Evolutionary conservation across 306 rosid genomes (phyloP).

Genomic region (Trichosanthes cucumerina): DNA sequence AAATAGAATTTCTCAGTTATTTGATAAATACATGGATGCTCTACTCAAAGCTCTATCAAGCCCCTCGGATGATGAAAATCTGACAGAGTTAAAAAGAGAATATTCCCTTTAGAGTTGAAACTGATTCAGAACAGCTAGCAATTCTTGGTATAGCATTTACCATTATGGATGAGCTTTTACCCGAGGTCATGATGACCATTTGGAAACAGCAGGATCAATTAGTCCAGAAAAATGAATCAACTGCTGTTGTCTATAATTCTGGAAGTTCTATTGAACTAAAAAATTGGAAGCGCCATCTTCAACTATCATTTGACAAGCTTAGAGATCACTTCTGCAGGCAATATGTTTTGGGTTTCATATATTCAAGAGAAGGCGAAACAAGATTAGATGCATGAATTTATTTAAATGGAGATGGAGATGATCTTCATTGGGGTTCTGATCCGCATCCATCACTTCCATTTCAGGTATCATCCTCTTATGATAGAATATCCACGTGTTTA

Average conservation of each 20-base stretch:
- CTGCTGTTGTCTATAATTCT: conserved; percentile 32
- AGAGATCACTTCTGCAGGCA: conserved; percentile 90
- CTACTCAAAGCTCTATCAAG: conserved; percentile 70
- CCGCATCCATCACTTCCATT: conserved; percentile 93
- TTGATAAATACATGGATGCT: conserved; percentile 85
- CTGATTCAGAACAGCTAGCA: conserved; percentile 92
- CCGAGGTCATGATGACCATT: conserved; percentile 53
- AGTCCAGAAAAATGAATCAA: conserved; percentile 32
- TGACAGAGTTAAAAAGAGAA: conserved; percentile 69
- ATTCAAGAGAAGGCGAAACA: conserved; percentile 92
- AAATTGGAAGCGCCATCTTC: conserved; percentile 93
- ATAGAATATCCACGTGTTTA: not conserved
- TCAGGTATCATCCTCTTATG: conserved; percentile 51
- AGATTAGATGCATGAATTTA: conserved; percentile 73
- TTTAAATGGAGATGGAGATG: conserved; percentile 49
- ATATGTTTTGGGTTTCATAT: conserved; percentile 83
- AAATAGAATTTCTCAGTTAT: conserved; percentile 54
- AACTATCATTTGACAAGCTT: conserved; percentile 88
- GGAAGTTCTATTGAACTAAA: conserved; percentile 55
- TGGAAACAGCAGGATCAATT: conserved; percentile 56
- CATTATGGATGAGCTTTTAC: conserved; percentile 75
- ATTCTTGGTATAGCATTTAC: conserved; percentile 81
- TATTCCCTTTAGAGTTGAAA: conserved; percentile 69
- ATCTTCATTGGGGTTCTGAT: conserved; percentile 49
- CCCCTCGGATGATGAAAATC: conserved; percentile 87